These are phyloP conservation scores for Teunomyces barrocoloradensis DNA, from an alignment of 805 yeast genomes.

Conservation along the genomic window DNA sequence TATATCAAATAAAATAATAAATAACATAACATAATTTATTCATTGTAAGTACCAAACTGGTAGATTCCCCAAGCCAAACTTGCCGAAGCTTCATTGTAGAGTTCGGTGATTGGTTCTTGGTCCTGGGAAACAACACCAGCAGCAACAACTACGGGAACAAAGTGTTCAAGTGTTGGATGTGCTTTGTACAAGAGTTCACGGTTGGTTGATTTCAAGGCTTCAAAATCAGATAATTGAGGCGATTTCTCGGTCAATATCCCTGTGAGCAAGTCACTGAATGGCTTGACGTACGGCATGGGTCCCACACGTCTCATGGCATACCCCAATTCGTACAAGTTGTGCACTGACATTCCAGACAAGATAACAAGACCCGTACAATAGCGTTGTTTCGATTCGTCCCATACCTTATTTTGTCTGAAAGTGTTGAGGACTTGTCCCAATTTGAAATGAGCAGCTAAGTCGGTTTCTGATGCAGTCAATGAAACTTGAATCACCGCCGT, in stretches of 20 bases:
- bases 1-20: constrained; percentile 1
- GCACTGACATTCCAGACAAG: constrained; percentile 79
- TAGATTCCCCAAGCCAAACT: constrained; percentile 74
- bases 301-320: constrained; percentile 13
- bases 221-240: constrained; percentile 34
- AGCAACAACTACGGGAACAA: constrained; percentile 62
- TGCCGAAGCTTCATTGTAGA: constrained; percentile 43
- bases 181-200: constrained; percentile 44
- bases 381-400: constrained; percentile 24
- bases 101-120: constrained; percentile 33
- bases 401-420: constrained; percentile 44
- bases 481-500: constrained; percentile 53
- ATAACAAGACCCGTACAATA: constrained; percentile 45
- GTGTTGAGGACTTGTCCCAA: constrained; percentile 55
- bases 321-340: constrained; percentile 60
- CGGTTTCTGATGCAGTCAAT: constrained; percentile 36
- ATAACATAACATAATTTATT: background rate
- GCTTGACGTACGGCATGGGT: constrained; percentile 46
- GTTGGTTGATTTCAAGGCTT: constrained; percentile 29
- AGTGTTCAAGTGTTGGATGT: constrained; percentile 79
- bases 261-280: constrained; percentile 50
- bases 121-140: constrained; percentile 51
- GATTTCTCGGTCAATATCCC: constrained; percentile 32
- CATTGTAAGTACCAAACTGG: constrained; percentile 31
- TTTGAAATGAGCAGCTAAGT: constrained; percentile 44